Base-by-base conservation (phyloP, 2,329 filamentous ascomycete species). In the Zymoseptoria crescenta region DNA sequence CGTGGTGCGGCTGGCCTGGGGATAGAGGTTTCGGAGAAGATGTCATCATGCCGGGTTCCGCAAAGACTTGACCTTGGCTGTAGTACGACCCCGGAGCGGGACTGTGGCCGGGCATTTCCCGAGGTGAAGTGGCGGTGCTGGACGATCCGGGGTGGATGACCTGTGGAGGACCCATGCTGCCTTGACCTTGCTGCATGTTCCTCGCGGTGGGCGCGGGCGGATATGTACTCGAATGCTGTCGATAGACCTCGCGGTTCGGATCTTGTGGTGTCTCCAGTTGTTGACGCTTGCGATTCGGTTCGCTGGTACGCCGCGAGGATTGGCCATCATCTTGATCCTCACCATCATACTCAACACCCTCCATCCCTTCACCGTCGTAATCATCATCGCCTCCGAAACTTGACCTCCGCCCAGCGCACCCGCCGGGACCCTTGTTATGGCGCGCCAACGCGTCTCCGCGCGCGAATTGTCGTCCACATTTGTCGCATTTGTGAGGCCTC, bases 371-470 rank as follows among this genome's bases (percentile, higher is more conserved):
- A 41, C 69, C 76, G 20, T 77, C 73, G 62, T 76, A 74, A 49
- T 94, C 89, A 56, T 92, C 90, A 41, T 91, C 88, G 19, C 87
- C 86, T 28, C 84, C 87, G 73, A 91, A 95, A 71, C 92, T 96
- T 48, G 91, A 87, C 64, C 94, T 83, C 59, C 94, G 85, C 58
- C 94, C 94, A 10, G 95, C 94, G 75, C 94, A 99, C 53, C 94
- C 94, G 56, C 94, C 94, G 56, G 92, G 89, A 35, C 94, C 94
- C 75, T 97, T 97, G 72, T 90, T 96, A 73, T 99, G 94, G 61
- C 94, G 85, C 51, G 94, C 94, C 56, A 99, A 77, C 27, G 94
- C 94, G 79, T 99, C 94, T 10, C 94, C 94, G 65, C 94, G 87
- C 51, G 94, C 94, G 76, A 99, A 99, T 66, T 92, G 90, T 62